Conservation (phyloP, 805 yeast genomes). For the Saccharomycopsis oosterbeekiorum region DNA sequence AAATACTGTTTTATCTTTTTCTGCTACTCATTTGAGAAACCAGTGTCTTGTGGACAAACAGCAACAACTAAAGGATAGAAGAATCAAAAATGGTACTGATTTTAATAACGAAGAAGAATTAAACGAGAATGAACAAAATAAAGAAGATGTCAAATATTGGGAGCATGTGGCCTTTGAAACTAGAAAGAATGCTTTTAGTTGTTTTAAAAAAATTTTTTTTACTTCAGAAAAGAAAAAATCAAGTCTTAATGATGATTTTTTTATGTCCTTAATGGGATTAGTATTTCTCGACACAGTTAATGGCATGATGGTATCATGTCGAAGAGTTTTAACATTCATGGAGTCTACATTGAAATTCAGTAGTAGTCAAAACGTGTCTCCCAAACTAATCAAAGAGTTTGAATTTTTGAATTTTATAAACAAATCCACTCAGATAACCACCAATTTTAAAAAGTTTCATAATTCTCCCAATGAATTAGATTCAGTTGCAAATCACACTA, state of each 20-base stretch:
- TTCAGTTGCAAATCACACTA: neutral
- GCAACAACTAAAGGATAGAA: conserved; percentile 6
- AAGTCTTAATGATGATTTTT: neutral
- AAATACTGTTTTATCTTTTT: conserved; percentile 70
- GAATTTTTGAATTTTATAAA: neutral
- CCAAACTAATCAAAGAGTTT: neutral
- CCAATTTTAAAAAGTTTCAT: neutral
- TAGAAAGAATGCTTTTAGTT: neutral
- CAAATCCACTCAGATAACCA: neutral
- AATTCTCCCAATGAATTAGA: neutral
- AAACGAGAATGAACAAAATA: conserved; percentile 50
- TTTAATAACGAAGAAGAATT: conserved; percentile 28
- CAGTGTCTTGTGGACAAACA: conserved; percentile 39
- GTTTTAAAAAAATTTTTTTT: neutral
- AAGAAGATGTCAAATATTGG: conserved; percentile 77
- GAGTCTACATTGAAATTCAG: neutral
- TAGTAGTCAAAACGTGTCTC: neutral
- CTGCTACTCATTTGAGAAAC: conserved; percentile 72
- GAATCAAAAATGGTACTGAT: conserved; percentile 5
- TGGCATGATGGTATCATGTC: neutral
- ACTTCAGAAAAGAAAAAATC: neutral
- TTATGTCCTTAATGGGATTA: neutral
- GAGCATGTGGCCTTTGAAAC: neutral
- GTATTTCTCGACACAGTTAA: neutral
- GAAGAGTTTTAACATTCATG: neutral